These are phyloP conservation scores for Boletus rubropictus DNA, from an alignment of 768 basidiomycete genomes.

Conservation along the genomic window DNA sequence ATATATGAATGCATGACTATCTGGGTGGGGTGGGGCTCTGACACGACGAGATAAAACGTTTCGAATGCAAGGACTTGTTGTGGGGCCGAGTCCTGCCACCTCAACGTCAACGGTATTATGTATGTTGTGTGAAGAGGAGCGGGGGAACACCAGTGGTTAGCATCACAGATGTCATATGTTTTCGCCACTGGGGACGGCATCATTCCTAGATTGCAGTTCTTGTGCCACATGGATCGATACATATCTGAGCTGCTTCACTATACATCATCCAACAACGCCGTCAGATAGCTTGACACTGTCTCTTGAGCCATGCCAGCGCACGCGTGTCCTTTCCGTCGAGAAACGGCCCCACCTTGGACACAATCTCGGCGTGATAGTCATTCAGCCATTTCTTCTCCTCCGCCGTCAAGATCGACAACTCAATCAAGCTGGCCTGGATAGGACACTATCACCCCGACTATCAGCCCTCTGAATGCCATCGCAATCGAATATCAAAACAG, in stretches of 20 bases:
- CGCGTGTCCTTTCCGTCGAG: conserved; percentile 37
- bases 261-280: too few species aligned
- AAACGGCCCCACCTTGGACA: conserved; percentile 48
- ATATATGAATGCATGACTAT: too few species aligned
- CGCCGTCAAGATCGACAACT: conserved; percentile 51
- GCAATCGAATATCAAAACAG: conserved; percentile 20
- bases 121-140: too few species aligned
- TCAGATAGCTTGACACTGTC: conserved; percentile 14
- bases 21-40: too few species aligned
- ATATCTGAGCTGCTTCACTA: background rate
- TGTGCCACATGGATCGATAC: background rate
- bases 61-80: too few species aligned
- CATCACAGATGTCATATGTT: too few species aligned
- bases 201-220: too few species aligned
- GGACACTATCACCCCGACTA: conserved; percentile 47
- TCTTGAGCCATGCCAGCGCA: conserved; percentile 23
- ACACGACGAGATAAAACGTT: too few species aligned
- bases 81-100: too few species aligned
- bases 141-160: too few species aligned
- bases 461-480: background rate
- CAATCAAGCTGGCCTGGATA: conserved; percentile 80
- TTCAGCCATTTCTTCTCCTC: conserved; percentile 83
- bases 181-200: too few species aligned
- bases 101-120: too few species aligned
- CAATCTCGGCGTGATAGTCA: conserved; percentile 71